Conservation (phyloP, 2,329 filamentous ascomycete genomes). For the Acrocalymma vagum region DNA sequence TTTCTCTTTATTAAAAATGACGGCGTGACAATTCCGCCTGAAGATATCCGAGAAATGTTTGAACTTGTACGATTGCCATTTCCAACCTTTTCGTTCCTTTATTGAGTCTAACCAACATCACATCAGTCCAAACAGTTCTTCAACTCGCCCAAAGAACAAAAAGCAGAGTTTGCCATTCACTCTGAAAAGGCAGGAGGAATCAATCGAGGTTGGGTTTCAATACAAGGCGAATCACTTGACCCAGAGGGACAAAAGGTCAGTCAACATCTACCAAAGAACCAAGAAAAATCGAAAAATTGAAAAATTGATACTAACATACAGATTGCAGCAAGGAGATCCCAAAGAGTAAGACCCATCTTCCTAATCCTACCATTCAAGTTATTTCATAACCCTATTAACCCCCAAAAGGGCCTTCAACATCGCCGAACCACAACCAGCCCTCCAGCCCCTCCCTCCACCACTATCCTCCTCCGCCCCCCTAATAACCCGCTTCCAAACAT, state of each 20-base stretch:
- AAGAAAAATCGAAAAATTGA: slow-evolving; percentile 20
- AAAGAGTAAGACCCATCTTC: slow-evolving; percentile 70
- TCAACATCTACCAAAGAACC: slow-evolving; percentile 66
- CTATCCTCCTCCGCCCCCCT: slow-evolving; percentile 68
- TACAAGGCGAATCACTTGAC: slow-evolving; percentile 89
- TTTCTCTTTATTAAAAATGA: slow-evolving; percentile 89
- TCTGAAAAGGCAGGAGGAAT: slow-evolving; percentile 63
- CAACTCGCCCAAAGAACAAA: slow-evolving; percentile 72
- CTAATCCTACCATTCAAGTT: slow-evolving; percentile 2
- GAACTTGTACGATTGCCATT: slow-evolving; percentile 64
- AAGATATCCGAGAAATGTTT: slow-evolving; percentile 77
- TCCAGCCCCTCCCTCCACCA: slow-evolving; percentile 77
- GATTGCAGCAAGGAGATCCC: slow-evolving; percentile 74
- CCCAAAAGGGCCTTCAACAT: slow-evolving; percentile 85
- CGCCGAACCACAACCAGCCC: slow-evolving; percentile 71
- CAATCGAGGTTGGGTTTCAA: slow-evolving; percentile 88
- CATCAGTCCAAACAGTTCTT: slow-evolving; percentile 77
- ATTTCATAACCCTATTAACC: slow-evolving; percentile 1
- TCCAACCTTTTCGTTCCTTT: background rate
- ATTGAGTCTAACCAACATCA: slow-evolving; percentile 6
- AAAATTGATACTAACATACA: slow-evolving; percentile 3
- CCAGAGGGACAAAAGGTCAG: slow-evolving; percentile 78
- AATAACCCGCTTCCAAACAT: slow-evolving; percentile 71
- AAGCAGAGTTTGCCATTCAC: slow-evolving; percentile 76
- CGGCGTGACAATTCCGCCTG: slow-evolving; percentile 71